Evolutionary conservation across 176 grass and related monocot species (phyloP).

Genomic region (Poa annua): DNA sequence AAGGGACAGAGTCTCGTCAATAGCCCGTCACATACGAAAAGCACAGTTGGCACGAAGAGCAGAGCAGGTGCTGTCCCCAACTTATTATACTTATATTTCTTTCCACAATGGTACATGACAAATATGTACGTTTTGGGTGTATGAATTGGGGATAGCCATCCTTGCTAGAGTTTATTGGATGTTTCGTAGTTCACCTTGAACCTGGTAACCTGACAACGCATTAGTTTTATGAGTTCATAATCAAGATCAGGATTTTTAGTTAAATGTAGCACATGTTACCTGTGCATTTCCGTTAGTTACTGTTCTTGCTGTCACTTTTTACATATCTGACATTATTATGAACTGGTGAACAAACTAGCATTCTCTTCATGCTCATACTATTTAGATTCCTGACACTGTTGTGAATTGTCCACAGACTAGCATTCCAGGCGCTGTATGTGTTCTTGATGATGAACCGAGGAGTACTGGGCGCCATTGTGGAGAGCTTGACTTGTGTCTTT

Average conservation of each 20-base stretch:
- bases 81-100: neutral
- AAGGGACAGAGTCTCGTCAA: constrained; percentile 82
- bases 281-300: neutral
- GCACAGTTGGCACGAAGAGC: constrained; percentile 85
- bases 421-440: constrained; percentile 72
- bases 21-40: constrained; percentile 83
- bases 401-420: constrained; percentile 70
- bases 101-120: neutral
- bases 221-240: constrained; percentile 25
- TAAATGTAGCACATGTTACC: constrained; percentile 26
- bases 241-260: neutral
- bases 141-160: neutral
- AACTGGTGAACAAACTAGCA: constrained; percentile 54
- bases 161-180: constrained; percentile 13
- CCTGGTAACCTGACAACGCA: constrained; percentile 35
- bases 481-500: constrained; percentile 73
- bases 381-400: constrained; percentile 39
- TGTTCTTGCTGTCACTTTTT: constrained; percentile 29
- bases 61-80: constrained; percentile 66
- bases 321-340: constrained; percentile 33
- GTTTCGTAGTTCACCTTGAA: constrained; percentile 9
- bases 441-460: constrained; percentile 97
- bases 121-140: constrained; percentile 21
- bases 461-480: constrained; percentile 81
- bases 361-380: constrained; percentile 26